Conservation (phyloP, 2,329 filamentous ascomycete species). For the Aplosporella prunicola region DNA sequence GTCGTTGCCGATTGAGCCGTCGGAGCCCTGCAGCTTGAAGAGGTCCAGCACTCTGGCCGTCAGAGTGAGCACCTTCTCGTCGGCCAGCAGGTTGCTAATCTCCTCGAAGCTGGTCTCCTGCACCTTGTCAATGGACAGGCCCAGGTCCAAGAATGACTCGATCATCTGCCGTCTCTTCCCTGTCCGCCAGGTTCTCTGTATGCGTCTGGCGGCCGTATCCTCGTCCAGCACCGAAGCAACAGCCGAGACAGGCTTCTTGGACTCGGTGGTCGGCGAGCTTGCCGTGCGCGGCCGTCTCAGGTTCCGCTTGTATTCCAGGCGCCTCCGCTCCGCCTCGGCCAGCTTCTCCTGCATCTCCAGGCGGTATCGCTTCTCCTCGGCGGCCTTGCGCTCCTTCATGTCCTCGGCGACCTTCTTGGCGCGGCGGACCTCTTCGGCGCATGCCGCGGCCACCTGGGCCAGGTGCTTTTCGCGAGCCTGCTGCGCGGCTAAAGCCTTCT, state of each 20-base stretch:
- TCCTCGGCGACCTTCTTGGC: slow-evolving; percentile 75
- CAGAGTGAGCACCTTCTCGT: slow-evolving; percentile 54
- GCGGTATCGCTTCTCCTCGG: slow-evolving; percentile 59
- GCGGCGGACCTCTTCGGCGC: slow-evolving; percentile 72
- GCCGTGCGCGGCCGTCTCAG: slow-evolving; percentile 49
- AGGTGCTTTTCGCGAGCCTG: slow-evolving; percentile 71
- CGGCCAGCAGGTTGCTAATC: slow-evolving; percentile 58
- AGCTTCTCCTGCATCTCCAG: slow-evolving; percentile 71
- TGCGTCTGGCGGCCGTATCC: slow-evolving; percentile 53
- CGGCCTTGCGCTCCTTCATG: slow-evolving; percentile 71
- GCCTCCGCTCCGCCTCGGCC: slow-evolving; percentile 64
- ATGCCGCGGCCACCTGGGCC: slow-evolving; percentile 70
- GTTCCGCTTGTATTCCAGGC: slow-evolving; percentile 45
- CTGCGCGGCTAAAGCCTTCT: slow-evolving; percentile 66
- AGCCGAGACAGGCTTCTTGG: slow-evolving; percentile 22
- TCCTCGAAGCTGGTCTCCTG: slow-evolving; percentile 62
- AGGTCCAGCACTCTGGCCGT: slow-evolving; percentile 60
- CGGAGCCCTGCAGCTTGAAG: slow-evolving; percentile 51
- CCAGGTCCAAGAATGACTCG: slow-evolving; percentile 55
- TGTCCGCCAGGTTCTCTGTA: slow-evolving; percentile 63
- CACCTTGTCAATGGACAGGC: slow-evolving; percentile 61
- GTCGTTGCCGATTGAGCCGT: slow-evolving; percentile 53
- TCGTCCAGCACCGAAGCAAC: slow-evolving; percentile 37
- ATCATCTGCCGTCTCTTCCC: slow-evolving; percentile 50
- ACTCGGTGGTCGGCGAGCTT: slow-evolving; percentile 41